A percentile compares a stretch with the other conserved stretches of the same genome.
These are phyloP conservation scores for Spirogloea muscicola DNA, from an alignment of 139 green algal species.

Conservation along the genomic window DNA sequence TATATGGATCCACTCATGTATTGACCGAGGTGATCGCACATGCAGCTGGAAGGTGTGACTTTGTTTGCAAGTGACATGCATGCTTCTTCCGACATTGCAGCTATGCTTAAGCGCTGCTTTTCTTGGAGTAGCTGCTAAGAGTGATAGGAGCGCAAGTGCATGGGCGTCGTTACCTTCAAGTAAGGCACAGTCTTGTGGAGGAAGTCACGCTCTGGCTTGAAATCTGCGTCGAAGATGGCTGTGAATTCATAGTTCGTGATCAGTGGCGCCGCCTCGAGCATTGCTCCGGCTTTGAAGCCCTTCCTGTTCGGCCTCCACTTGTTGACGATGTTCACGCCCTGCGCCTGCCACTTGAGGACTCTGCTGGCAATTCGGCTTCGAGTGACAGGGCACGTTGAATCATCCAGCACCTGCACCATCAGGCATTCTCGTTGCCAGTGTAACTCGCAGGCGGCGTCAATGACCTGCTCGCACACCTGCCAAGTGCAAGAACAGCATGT, in stretches of 20 bases:
- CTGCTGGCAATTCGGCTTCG: constrained; percentile 47
- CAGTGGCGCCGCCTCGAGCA: constrained; percentile 49
- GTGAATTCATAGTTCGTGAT: constrained; percentile 57
- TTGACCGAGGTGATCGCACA: too few species aligned
- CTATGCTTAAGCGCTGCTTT: too few species aligned
- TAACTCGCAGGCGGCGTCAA: constrained; percentile 70
- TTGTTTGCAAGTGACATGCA: too few species aligned
- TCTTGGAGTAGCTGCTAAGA: too few species aligned
- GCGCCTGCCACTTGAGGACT: constrained; percentile 48
- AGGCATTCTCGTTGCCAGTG: constrained; percentile 64
- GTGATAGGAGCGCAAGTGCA: too few species aligned
- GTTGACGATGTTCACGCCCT: constrained; percentile 61
- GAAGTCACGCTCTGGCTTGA: constrained; percentile 75
- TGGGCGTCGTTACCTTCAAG: constrained; percentile 34
- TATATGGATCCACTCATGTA: too few species aligned
- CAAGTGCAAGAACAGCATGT: not conserved
- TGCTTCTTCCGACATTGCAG: too few species aligned
- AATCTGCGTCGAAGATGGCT: constrained; percentile 85
- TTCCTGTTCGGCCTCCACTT: constrained; percentile 66
- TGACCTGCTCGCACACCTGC: constrained; percentile 71
- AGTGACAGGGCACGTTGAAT: constrained; percentile 69
- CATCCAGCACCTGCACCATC: constrained; percentile 74
- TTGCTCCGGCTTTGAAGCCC: constrained; percentile 83
- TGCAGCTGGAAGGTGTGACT: too few species aligned
- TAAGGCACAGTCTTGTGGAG: constrained; percentile 57